These are phyloP conservation scores for Poa annua DNA, from an alignment of 176 grass and related monocot genomes.

Conservation along the genomic window DNA sequence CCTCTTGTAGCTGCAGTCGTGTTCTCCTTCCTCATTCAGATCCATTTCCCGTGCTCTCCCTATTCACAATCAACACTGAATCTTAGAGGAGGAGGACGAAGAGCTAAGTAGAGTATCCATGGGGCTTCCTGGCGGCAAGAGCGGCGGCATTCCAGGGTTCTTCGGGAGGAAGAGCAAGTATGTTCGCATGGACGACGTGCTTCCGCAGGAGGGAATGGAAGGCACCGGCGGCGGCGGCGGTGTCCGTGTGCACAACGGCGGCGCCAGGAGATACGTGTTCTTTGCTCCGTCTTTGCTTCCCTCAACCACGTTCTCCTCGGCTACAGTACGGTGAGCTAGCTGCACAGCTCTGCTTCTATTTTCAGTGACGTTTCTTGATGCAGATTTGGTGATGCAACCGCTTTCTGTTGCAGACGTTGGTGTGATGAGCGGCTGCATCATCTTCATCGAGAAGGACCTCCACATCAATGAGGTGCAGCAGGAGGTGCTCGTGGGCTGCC, in stretches of 20 bases:
- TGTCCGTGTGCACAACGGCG: slow-evolving; percentile 21
- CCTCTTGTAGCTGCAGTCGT: background rate
- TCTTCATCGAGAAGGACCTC: slow-evolving; percentile 84
- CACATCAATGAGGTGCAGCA: slow-evolving; percentile 90
- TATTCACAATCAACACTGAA: background rate
- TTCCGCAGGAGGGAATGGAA: slow-evolving; percentile 35
- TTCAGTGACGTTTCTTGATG: background rate
- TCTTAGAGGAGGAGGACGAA: background rate
- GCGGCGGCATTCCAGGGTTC: slow-evolving; percentile 18
- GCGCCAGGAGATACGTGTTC: slow-evolving; percentile 68
- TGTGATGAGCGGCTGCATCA: slow-evolving; percentile 93
- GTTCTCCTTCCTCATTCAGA: slow-evolving; percentile 25
- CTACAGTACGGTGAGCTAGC: too few relatives aligned
- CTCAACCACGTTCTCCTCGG: too few relatives aligned
- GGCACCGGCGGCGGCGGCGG: background rate
- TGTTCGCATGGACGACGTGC: slow-evolving; percentile 58
- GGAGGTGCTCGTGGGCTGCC: slow-evolving; percentile 79
- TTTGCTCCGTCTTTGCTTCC: too few relatives aligned
- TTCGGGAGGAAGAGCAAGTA: slow-evolving; percentile 51
- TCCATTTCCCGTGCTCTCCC: background rate
- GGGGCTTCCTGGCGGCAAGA: slow-evolving; percentile 29
- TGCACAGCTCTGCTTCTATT: too few relatives aligned
- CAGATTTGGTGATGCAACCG: slow-evolving; percentile 4
- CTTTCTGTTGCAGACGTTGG: slow-evolving; percentile 48
- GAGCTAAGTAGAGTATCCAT: background rate